Conservation (phyloP, 768 basidiomycete genomes). For the Coprinellus aureogranulatus region DNA sequence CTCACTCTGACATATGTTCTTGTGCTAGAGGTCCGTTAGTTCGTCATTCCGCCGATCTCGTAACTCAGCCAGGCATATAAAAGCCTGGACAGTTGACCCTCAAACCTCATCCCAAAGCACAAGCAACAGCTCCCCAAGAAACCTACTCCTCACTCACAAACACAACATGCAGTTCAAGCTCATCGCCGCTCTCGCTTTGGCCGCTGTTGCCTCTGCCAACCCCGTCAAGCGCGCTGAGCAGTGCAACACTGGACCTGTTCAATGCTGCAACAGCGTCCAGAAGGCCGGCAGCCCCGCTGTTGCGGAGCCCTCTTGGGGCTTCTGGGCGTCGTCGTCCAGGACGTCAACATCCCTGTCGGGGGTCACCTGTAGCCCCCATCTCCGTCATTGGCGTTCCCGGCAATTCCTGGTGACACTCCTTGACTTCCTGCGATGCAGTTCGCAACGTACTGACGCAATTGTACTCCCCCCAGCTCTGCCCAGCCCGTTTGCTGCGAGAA, state of each 20-base stretch:
- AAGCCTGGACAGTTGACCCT: too few species aligned
- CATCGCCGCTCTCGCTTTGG: slow-evolving; percentile 18
- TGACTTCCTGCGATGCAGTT: neutral
- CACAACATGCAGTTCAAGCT: slow-evolving; percentile 21
- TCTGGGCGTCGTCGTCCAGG: slow-evolving; percentile 17
- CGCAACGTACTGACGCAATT: too few species aligned
- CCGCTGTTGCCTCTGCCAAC: slow-evolving; percentile 20
- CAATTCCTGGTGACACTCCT: slow-evolving; percentile 19
- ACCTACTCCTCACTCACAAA: neutral
- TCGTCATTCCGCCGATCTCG: too few species aligned
- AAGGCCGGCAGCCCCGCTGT: slow-evolving; percentile 3
- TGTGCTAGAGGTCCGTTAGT: too few species aligned
- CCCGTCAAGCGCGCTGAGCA: slow-evolving; percentile 6
- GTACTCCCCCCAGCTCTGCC: slow-evolving; percentile 9
- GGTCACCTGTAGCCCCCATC: slow-evolving; percentile 25
- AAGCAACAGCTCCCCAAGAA: too few species aligned
- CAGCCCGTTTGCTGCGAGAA: slow-evolving; percentile 30
- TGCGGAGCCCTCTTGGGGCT: slow-evolving; percentile 10
- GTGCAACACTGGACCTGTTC: slow-evolving; percentile 25
- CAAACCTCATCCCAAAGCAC: too few species aligned
- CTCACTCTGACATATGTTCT: too few species aligned
- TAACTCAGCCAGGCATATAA: too few species aligned
- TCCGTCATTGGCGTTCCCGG: slow-evolving; percentile 20
- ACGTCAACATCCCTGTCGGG: slow-evolving; percentile 25
- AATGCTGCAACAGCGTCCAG: slow-evolving; percentile 30